These are phyloP conservation scores for Cyberlindnera subsufficiens DNA, from an alignment of 805 yeast genomes.

Conservation along the genomic window DNA sequence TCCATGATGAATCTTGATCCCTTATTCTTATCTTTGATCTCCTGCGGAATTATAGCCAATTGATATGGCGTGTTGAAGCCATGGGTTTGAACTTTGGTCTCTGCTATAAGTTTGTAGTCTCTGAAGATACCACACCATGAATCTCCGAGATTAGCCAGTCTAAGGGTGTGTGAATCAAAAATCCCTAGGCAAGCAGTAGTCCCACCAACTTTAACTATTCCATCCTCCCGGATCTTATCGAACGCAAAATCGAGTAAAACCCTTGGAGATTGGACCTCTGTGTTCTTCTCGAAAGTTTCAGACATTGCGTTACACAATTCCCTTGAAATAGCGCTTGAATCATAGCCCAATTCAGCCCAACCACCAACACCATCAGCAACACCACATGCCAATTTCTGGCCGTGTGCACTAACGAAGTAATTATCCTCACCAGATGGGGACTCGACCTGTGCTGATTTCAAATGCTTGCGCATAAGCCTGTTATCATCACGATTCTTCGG, in stretches of 20 bases:
- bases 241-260: conserved; percentile 53
- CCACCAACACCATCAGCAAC: conserved; percentile 98
- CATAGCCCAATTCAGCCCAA: conserved; percentile 89
- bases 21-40: conserved; percentile 40
- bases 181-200: conserved; percentile 89
- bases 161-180: conserved; percentile 44
- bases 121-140: conserved; percentile 91
- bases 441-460: conserved; percentile 26
- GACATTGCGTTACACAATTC: conserved; percentile 62
- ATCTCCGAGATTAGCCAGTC: conserved; percentile 84
- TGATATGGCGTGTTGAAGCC: conserved; percentile 92
- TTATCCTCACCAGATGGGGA: conserved; percentile 81
- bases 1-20: conserved; percentile 64
- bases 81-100: conserved; percentile 76
- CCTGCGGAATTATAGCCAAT: conserved; percentile 73
- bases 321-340: conserved; percentile 80
- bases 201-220: conserved; percentile 80
- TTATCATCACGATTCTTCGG: conserved; percentile 64
- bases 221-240: conserved; percentile 41
- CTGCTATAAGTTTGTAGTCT: conserved; percentile 48
- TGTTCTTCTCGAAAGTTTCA: conserved; percentile 16
- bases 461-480: conserved; percentile 28
- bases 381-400: conserved; percentile 47
- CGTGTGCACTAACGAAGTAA: conserved; percentile 42
- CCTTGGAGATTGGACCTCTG: conserved; percentile 20